phyloP scores from a whole-genome alignment of 805 yeast genomes.

The Suhomyces xylopsoci region DNA sequence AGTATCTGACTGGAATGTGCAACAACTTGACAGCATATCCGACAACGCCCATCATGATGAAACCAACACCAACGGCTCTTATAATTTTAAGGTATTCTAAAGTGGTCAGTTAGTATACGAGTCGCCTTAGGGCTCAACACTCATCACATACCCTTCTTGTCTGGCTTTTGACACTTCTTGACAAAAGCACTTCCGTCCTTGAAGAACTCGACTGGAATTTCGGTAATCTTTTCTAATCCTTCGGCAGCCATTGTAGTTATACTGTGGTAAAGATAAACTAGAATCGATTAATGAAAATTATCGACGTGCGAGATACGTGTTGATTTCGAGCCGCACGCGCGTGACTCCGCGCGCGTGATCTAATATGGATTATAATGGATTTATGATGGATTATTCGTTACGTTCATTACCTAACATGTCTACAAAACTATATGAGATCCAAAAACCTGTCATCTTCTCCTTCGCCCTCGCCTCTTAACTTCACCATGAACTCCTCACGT shows the following conservation, averaged over 20 bases:
- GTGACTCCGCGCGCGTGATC: background rate
- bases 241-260: conserved; percentile 43
- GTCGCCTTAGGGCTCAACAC: background rate
- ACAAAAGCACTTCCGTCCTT: conserved; percentile 89
- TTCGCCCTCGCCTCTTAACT: conserved; percentile 16
- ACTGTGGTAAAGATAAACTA: background rate
- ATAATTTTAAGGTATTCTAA: conserved; percentile 80
- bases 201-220: conserved; percentile 86
- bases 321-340: background rate
- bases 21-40: conserved; percentile 93
- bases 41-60: conserved; percentile 95
- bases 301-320: conserved; percentile 7
- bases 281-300: background rate
- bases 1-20: conserved; percentile 94
- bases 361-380: background rate
- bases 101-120: conserved; percentile 7
- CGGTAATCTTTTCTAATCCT: conserved; percentile 72
- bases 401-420: background rate
- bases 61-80: conserved; percentile 96
- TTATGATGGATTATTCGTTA: background rate
- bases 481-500: conserved; percentile 22
- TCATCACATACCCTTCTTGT: conserved; percentile 58
- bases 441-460: conserved; percentile 31
- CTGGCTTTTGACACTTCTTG: conserved; percentile 91
- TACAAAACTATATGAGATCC: conserved; percentile 22